A percentile compares a stretch with the other conserved stretches of the same genome.
These are phyloP conservation scores for Tubosaeta sp. DNA, from an alignment of 768 basidiomycete genomes.

Conservation along the genomic window DNA sequence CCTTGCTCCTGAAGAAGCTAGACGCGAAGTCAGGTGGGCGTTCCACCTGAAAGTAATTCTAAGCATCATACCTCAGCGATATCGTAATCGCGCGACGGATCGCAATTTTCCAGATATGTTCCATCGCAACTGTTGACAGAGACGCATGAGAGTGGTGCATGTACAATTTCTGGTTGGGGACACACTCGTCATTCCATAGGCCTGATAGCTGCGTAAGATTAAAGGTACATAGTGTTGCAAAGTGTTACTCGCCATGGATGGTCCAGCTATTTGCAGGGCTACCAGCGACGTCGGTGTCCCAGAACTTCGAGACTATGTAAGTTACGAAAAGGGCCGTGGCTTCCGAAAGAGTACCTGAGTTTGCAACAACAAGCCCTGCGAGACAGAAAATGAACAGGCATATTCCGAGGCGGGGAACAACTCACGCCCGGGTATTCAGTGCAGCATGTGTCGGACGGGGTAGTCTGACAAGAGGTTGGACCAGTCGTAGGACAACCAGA, in stretches of 20 bases:
- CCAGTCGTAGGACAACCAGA: constrained; percentile 55
- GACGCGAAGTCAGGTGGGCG: neutral
- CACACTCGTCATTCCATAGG: constrained; percentile 64
- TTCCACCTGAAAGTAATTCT: neutral
- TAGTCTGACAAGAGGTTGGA: constrained; percentile 50
- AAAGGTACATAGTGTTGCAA: neutral
- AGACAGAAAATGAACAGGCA: neutral
- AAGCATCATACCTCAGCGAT: constrained; percentile 35
- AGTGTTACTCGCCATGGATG: constrained; percentile 54
- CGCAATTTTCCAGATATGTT: constrained; percentile 32
- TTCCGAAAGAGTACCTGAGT: constrained; percentile 38
- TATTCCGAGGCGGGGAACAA: constrained; percentile 4
- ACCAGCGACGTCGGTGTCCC: constrained; percentile 62
- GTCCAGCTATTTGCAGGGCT: constrained; percentile 71
- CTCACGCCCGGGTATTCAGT: constrained; percentile 63
- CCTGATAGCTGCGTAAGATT: constrained; percentile 33
- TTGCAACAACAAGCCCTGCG: constrained; percentile 57
- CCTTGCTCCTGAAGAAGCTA: constrained; percentile 58
- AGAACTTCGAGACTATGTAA: constrained; percentile 47
- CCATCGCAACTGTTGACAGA: constrained; percentile 49
- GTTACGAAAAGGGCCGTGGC: neutral
- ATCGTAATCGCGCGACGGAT: constrained; percentile 42
- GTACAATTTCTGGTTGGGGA: too few species aligned
- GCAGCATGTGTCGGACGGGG: constrained; percentile 50
- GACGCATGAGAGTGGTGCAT: neutral